Conservation (phyloP, 2,329 filamentous ascomycete species). For the Beauveria bassiana region DNA sequence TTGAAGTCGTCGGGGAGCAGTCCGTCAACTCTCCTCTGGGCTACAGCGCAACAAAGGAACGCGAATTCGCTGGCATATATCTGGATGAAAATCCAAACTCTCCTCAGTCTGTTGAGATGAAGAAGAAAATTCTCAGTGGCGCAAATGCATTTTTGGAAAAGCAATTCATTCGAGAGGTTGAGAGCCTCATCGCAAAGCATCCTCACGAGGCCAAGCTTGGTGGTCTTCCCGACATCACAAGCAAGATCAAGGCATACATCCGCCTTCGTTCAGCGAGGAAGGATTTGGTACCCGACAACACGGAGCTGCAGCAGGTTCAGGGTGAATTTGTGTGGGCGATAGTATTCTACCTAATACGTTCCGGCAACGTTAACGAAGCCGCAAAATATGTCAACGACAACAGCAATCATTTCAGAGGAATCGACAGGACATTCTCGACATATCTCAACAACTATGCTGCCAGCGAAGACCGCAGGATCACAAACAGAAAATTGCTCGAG, state of each 20-base stretch:
- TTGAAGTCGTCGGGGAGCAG: conserved; percentile 70
- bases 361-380: conserved; percentile 77
- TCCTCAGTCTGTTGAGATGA: conserved; percentile 54
- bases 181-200: conserved; percentile 70
- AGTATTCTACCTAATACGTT: conserved; percentile 83
- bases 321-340: conserved; percentile 90
- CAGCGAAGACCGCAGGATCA: conserved; percentile 66
- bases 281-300: conserved; percentile 74
- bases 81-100: conserved; percentile 66
- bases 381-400: conserved; percentile 78
- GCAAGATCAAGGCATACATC: conserved; percentile 89
- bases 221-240: conserved; percentile 77
- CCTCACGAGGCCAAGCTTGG: conserved; percentile 84
- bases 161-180: conserved; percentile 70
- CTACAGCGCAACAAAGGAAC: conserved; percentile 61
- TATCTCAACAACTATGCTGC: conserved; percentile 82
- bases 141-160: conserved; percentile 74
- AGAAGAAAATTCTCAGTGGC: conserved; percentile 72
- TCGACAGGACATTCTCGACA: conserved; percentile 81
- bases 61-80: conserved; percentile 70
- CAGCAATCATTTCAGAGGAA: conserved; percentile 72
- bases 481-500: conserved; percentile 67
- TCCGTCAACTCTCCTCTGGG: conserved; percentile 50
- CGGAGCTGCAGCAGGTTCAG: conserved; percentile 69
- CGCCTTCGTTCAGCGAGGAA: conserved; percentile 71